These are phyloP conservation scores for Musa troglodytarum DNA, from an alignment of 176 grass and related monocot genomes.

Conservation along the genomic window DNA sequence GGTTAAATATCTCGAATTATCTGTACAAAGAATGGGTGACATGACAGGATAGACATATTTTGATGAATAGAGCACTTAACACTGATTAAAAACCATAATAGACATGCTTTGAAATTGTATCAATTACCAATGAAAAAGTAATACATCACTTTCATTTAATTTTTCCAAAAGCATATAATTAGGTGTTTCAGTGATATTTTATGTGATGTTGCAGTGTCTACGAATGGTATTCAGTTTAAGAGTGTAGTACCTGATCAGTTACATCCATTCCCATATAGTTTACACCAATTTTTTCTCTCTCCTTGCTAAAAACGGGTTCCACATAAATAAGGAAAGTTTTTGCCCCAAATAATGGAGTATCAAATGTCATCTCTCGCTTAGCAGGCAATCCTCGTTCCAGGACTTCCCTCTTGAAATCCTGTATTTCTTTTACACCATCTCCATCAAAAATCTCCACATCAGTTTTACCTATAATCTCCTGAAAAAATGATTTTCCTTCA, in stretches of 20 bases:
- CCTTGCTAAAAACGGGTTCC: slow-evolving; percentile 78
- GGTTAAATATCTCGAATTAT: background rate
- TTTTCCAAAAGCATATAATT: no score
- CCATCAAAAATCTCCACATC: slow-evolving; percentile 78
- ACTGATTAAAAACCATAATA: no score
- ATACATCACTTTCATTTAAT: no score
- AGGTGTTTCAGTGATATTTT: no score
- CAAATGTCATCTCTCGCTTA: slow-evolving; percentile 78
- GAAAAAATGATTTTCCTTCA: slow-evolving; percentile 23
- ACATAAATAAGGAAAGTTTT: slow-evolving; percentile 93
- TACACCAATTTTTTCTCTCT: slow-evolving; percentile 61
- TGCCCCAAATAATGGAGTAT: slow-evolving; percentile 69
- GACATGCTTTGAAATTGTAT: no score
- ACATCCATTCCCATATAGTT: slow-evolving; percentile 93
- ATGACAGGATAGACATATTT: no score
- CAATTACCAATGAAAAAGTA: no score
- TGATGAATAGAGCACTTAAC: no score
- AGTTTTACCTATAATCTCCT: slow-evolving; percentile 97
- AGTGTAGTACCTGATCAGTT: slow-evolving; percentile 62
- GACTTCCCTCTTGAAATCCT: slow-evolving; percentile 75
- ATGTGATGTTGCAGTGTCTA: no score
- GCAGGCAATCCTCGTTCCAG: slow-evolving; percentile 48
- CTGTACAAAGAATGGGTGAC: no score
- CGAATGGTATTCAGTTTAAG: background rate
- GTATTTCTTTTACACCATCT: slow-evolving; percentile 69